phyloP scores from a whole-genome alignment of 2,329 filamentous ascomycete species.

The Falciphora oryzae region DNA sequence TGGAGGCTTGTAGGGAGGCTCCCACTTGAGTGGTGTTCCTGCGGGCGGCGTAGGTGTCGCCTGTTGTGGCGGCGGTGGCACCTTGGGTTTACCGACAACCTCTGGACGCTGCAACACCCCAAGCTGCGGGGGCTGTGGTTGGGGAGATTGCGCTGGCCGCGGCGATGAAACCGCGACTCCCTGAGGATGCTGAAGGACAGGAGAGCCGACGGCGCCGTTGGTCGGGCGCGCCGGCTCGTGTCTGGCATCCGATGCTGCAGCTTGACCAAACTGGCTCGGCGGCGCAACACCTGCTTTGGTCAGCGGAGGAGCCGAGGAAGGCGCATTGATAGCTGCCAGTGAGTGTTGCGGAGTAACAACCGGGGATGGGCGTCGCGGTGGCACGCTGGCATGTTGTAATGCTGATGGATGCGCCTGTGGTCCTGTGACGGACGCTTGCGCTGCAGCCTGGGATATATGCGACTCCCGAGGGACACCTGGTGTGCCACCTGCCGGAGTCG shows the following conservation, averaged over 20 bases:
- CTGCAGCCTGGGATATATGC: neutral
- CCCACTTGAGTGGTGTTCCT: conserved; percentile 32
- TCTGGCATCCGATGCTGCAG: conserved; percentile 7
- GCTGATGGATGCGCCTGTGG: too few species aligned
- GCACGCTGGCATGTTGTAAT: neutral
- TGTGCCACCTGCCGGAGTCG: neutral
- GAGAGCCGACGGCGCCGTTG: conserved; percentile 14
- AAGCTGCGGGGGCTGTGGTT: conserved; percentile 19
- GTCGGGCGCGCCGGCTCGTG: conserved; percentile 9
- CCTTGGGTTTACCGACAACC: conserved; percentile 24
- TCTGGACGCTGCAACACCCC: conserved; percentile 30
- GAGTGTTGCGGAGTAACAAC: neutral
- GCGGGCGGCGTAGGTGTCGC: conserved; percentile 21
- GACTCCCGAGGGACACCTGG: neutral
- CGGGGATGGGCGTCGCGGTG: neutral
- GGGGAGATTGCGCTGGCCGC: conserved; percentile 21
- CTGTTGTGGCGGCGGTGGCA: conserved; percentile 18
- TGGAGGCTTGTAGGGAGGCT: conserved; percentile 33
- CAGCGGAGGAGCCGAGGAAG: neutral
- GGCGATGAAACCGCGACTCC: conserved; percentile 24
- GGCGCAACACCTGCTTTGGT: neutral
- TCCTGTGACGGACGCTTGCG: neutral
- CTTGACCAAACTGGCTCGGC: conserved; percentile 9
- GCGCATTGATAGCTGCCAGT: neutral
- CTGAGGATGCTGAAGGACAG: conserved; percentile 32